Conservation (phyloP, 2,329 filamentous ascomycete genomes). For the Elsinoe australis region DNA sequence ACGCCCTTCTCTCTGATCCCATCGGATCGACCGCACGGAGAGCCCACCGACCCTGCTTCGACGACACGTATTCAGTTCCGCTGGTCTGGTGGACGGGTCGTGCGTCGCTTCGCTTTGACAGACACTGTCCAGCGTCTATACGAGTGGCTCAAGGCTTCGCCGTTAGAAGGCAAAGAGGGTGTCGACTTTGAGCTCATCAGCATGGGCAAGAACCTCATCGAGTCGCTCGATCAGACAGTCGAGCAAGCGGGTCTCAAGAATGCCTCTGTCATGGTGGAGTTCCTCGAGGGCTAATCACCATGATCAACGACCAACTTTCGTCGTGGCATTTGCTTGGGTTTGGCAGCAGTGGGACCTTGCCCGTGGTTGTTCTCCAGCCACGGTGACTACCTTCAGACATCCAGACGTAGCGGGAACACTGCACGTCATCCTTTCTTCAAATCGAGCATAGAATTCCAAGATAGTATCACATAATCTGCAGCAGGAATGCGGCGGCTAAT, state of each 20-base stretch:
- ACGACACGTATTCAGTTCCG: slow-evolving; percentile 90
- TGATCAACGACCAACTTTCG: no score
- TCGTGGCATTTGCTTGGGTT: no score
- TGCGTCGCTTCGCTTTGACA: slow-evolving; percentile 70
- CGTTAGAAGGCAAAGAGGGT: slow-evolving; percentile 70
- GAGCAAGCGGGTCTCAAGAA: slow-evolving; percentile 80
- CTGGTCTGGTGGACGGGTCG: slow-evolving; percentile 73
- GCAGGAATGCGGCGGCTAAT: neutral
- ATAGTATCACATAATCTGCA: slow-evolving; percentile 5
- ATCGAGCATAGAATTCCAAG: slow-evolving; percentile 8
- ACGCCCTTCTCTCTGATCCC: slow-evolving; percentile 64
- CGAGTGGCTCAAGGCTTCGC: slow-evolving; percentile 91
- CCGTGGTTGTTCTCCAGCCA: no score
- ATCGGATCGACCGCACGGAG: slow-evolving; percentile 62
- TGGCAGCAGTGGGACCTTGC: no score
- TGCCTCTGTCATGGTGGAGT: slow-evolving; percentile 92
- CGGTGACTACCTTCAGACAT: no score
- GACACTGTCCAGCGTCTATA: slow-evolving; percentile 79
- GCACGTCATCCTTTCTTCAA: neutral
- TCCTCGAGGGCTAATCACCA: slow-evolving; percentile 37
- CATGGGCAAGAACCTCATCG: slow-evolving; percentile 80
- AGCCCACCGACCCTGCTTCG: slow-evolving; percentile 64
- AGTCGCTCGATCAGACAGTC: slow-evolving; percentile 62
- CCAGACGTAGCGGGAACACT: no score
- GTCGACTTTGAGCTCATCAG: slow-evolving; percentile 79